These are phyloP conservation scores for Solanum paucissectum DNA, from an alignment of 257 asterid species.

Conservation along the genomic window DNA sequence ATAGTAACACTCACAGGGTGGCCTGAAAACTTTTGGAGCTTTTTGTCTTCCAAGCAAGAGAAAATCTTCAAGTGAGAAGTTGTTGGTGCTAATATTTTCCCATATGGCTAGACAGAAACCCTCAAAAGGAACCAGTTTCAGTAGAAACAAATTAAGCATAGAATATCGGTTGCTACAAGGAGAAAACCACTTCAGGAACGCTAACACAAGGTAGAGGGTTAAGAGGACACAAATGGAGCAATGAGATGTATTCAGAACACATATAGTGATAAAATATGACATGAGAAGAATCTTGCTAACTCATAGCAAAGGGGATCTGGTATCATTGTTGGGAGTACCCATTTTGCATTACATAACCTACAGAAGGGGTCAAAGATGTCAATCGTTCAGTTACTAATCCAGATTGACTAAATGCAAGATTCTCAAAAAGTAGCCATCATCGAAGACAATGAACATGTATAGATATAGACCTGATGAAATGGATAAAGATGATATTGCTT, in stretches of 20 bases:
- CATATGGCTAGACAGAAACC: constrained; percentile 29
- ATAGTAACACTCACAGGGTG: no score
- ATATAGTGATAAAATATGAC: neutral
- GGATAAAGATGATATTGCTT: constrained; percentile 51
- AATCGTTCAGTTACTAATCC: neutral
- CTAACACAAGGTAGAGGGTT: neutral
- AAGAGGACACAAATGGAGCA: neutral
- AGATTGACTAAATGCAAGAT: neutral
- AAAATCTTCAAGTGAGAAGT: constrained; percentile 66
- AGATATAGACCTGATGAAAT: constrained; percentile 52
- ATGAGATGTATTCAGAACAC: neutral
- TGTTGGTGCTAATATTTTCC: constrained; percentile 64
- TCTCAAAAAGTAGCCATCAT: neutral
- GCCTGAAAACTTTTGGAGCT: constrained; percentile 29
- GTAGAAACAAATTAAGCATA: neutral
- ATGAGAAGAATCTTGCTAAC: neutral
- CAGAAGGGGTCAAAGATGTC: neutral
- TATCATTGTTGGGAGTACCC: neutral
- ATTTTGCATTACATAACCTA: neutral
- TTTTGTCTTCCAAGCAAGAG: constrained; percentile 45
- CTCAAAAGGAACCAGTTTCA: neutral
- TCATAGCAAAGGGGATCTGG: neutral
- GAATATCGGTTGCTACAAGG: neutral
- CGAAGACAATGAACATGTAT: neutral
- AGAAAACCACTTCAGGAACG: neutral